phyloP scores from a whole-genome alignment of 2,329 filamentous ascomycete species.

The Chaetothyriales sp. region DNA sequence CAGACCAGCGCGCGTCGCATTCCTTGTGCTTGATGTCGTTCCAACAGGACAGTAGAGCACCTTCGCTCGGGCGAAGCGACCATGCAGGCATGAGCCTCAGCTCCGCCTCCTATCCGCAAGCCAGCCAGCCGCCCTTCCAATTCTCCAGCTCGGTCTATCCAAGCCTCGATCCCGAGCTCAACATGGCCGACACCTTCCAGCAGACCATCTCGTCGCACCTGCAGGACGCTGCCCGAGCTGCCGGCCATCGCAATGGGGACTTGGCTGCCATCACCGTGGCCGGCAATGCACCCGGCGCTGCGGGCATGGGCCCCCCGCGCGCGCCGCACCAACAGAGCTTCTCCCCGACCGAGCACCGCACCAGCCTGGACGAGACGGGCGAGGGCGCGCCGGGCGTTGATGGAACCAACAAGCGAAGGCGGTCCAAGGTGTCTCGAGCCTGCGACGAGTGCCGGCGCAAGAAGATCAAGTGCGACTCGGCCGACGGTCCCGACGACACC shows the following conservation, averaged over 20 bases:
- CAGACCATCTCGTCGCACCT: neutral
- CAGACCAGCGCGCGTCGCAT: neutral
- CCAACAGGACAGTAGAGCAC: neutral
- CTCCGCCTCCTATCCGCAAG: neutral
- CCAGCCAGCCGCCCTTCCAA: neutral
- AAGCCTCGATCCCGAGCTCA: neutral
- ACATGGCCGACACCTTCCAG: neutral
- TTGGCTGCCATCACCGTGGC: neutral
- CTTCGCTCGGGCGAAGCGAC: neutral
- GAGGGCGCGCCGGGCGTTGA: slow-evolving; percentile 7
- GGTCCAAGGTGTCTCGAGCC: slow-evolving; percentile 73
- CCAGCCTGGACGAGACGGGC: slow-evolving; percentile 8
- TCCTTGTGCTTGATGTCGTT: neutral
- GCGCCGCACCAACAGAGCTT: slow-evolving; percentile 6
- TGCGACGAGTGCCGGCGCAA: slow-evolving; percentile 82
- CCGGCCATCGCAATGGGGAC: neutral
- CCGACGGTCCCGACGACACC: slow-evolving; percentile 46
- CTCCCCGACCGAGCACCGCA: slow-evolving; percentile 4
- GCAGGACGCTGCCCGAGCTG: neutral
- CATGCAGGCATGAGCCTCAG: neutral
- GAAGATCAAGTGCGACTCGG: slow-evolving; percentile 62
- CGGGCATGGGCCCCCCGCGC: slow-evolving; percentile 10
- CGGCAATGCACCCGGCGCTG: slow-evolving; percentile 4
- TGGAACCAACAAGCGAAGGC: slow-evolving; percentile 53
- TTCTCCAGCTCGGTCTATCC: neutral